Evolutionary conservation across 2,329 filamentous ascomycete genomes (phyloP).

Genomic region (Sporothrix schenckii): DNA sequence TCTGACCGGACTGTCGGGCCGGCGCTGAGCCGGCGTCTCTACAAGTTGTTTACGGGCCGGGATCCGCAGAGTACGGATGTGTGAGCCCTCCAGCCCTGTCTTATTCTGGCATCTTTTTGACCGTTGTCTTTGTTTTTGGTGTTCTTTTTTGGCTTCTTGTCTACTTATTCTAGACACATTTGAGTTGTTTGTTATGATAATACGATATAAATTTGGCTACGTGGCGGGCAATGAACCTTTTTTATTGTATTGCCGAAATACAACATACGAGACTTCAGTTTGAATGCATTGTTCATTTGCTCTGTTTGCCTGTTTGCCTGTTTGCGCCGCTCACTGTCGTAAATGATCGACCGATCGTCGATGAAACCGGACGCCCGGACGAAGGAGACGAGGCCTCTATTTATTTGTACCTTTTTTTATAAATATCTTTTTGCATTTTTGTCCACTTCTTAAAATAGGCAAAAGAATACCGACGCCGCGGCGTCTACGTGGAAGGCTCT

Average conservation of each 20-base stretch:
- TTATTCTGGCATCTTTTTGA: neutral
- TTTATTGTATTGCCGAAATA: too few relatives aligned
- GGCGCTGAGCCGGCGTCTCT: constrained; percentile 61
- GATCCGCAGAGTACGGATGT: constrained; percentile 61
- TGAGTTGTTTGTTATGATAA: too few relatives aligned
- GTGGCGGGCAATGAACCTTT: too few relatives aligned
- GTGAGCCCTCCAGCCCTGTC: constrained; percentile 39
- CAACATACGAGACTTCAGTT: too few relatives aligned
- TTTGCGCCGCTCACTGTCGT: neutral
- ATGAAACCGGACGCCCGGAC: neutral
- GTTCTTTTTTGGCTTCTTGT: neutral
- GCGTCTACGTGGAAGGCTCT: neutral
- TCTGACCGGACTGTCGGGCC: constrained; percentile 60
- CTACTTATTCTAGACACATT: too few relatives aligned
- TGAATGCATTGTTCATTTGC: neutral
- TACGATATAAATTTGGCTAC: too few relatives aligned
- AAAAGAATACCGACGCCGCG: neutral
- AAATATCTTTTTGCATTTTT: constrained; percentile 8
- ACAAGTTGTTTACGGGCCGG: constrained; percentile 61
- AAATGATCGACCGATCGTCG: neutral
- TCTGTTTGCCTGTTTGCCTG: neutral
- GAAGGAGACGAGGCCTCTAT: neutral
- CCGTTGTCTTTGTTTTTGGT: neutral
- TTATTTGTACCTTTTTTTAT: too few relatives aligned
- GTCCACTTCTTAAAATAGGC: constrained; percentile 1